These are phyloP conservation scores for Sphagnurus paluster DNA, from an alignment of 1,284 basidiomycete species.

Conservation along the genomic window DNA sequence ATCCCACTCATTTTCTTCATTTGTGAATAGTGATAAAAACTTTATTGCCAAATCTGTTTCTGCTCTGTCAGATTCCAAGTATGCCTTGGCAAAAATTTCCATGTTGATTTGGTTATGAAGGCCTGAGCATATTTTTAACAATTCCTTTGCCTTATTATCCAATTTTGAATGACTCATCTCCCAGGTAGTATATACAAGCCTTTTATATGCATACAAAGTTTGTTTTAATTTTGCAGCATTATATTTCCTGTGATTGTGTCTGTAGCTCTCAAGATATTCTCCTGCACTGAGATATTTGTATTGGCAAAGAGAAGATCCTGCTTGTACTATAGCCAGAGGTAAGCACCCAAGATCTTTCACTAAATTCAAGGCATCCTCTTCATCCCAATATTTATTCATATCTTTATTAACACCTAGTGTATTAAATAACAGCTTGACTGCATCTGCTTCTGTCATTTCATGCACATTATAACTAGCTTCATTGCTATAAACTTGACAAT, in stretches of 20 bases:
- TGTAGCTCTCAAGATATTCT: conserved; percentile 4
- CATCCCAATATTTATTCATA: too few relatives aligned
- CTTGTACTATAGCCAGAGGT: conserved; percentile 12
- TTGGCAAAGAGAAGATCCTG: conserved; percentile 11
- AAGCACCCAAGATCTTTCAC: conserved; percentile 3
- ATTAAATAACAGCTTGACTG: background rate
- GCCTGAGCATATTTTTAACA: background rate
- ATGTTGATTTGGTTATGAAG: background rate
- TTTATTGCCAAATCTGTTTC: background rate
- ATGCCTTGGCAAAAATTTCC: background rate
- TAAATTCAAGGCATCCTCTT: background rate
- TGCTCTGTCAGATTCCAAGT: background rate
- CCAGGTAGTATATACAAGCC: conserved; percentile 6
- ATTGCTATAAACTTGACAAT: background rate
- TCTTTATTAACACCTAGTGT: background rate
- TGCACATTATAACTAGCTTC: background rate
- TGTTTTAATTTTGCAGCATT: background rate
- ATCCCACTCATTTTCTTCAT: background rate
- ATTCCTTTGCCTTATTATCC: background rate
- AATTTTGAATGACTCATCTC: conserved; percentile 2
- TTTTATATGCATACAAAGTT: background rate
- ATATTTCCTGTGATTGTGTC: background rate
- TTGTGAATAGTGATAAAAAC: background rate
- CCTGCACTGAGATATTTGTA: too few relatives aligned
- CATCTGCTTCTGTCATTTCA: background rate